phyloP scores from a whole-genome alignment of 2,329 filamentous ascomycete genomes.

The Bipolaris gigantea region DNA sequence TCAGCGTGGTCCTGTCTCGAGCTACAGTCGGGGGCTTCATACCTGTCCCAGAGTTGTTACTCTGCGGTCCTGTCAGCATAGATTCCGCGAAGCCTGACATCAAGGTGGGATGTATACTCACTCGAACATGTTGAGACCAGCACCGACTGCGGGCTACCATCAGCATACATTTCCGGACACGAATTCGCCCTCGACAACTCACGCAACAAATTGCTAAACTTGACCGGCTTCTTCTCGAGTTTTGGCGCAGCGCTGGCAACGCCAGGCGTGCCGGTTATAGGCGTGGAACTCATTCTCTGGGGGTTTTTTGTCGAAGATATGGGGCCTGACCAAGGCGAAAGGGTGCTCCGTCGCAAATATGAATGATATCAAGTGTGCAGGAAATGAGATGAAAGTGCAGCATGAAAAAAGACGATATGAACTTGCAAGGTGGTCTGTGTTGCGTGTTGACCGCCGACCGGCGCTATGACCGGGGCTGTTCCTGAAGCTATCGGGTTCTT shows the following conservation, averaged over 20 bases:
- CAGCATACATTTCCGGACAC: slow-evolving; percentile 20
- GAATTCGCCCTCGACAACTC: slow-evolving; percentile 37
- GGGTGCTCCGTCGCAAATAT: slow-evolving; percentile 77
- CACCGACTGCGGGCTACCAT: slow-evolving; percentile 63
- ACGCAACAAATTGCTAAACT: slow-evolving; percentile 97
- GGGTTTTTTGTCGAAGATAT: slow-evolving; percentile 52
- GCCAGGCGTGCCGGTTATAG: slow-evolving; percentile 51
- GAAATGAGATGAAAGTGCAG: slow-evolving; percentile 19
- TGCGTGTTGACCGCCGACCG: slow-evolving; percentile 18
- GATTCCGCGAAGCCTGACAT: slow-evolving; percentile 2
- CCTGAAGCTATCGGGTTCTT: slow-evolving; percentile 14
- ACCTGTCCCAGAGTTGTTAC: slow-evolving; percentile 71
- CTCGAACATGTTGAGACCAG: slow-evolving; percentile 95
- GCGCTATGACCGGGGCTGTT: slow-evolving; percentile 21
- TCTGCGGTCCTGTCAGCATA: slow-evolving; percentile 40
- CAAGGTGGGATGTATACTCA: slow-evolving; percentile 45
- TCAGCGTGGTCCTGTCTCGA: slow-evolving; percentile 43
- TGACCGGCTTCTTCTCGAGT: slow-evolving; percentile 99
- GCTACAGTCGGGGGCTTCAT: slow-evolving; percentile 5
- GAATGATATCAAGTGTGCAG: slow-evolving; percentile 15
- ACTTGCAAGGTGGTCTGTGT: slow-evolving; percentile 32
- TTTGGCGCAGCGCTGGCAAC: slow-evolving; percentile 51
- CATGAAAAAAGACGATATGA: slow-evolving; percentile 17
- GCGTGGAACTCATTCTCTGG: slow-evolving; percentile 56
- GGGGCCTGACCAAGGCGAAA: slow-evolving; percentile 98